Evolutionary conservation across 1,284 basidiomycete genomes (phyloP), one percentile per base, ranked within the genome.

Genomic region (Xerocomus nothofagi): DNA sequence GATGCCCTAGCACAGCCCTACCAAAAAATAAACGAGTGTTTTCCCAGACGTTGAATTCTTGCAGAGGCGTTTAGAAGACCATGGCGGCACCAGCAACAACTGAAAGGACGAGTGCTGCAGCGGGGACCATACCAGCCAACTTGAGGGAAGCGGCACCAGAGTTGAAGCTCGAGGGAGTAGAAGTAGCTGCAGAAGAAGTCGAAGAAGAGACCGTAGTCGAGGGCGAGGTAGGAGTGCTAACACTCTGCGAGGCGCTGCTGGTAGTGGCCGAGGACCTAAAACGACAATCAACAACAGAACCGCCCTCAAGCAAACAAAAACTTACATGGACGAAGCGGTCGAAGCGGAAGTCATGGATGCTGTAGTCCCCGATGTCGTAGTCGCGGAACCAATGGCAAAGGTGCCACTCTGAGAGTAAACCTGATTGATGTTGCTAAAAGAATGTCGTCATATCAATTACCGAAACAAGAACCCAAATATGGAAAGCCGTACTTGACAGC

Each of bases 341-440:
- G 43, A 7, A 2, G 43, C 36, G 10, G 59, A 51, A 15, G 45
- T 38, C 3, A 64, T 49, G 7, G 66, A 59, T 6, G 57, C 21
- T 1, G 57, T 37, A 6, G 62, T 45, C 5, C 60, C 50, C 14
- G 65, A 48, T 5, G 62, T 48, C 1, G 59, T 57, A 1, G 66
- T 58, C 4, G 58, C 51, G 0, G 62, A 65, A 17, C 58, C 68
- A 47, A 88, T 70, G 10, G 68, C 29, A 65, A 88, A 88, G 0
- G 50, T 2, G 7, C 62, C 61, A 5, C 72, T 77, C 27, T 59
- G 49, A 8, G 77, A 68, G 51, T 71, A 78, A 10, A 84, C 66
- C 0, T 73, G 14, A 61, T 64, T 74, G 59, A 81, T 70, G 61
- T 88, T 70, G 40, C 77, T 79, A 54, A 4, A 40, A n/a, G 39